Percentiles rank a stretch among this genome's conserved stretches.
phyloP scores from a whole-genome alignment of 345 rosid genomes.

The Lumnitzera racemosa region DNA sequence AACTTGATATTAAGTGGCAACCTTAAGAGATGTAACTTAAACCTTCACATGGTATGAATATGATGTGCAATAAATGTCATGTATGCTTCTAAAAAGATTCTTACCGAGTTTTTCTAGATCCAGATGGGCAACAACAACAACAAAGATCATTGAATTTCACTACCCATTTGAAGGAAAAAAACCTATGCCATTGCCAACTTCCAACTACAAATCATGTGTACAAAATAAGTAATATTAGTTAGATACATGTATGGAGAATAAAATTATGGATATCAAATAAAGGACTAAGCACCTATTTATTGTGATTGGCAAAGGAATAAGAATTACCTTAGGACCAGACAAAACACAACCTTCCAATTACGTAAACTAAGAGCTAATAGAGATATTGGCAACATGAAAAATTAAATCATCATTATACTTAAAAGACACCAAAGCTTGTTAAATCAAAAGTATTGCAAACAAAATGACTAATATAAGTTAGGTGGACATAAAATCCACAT shows the following conservation, averaged over 20 bases:
- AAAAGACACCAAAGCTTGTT: constrained; percentile 28
- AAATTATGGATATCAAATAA: too few relatives aligned
- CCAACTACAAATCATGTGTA: constrained; percentile 37
- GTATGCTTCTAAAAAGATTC: too few relatives aligned
- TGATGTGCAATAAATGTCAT: too few relatives aligned
- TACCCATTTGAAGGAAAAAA: constrained; percentile 69
- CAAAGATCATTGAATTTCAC: constrained; percentile 90
- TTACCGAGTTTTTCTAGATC: background rate
- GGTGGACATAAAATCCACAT: too few relatives aligned
- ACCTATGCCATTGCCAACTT: constrained; percentile 76
- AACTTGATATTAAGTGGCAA: background rate
- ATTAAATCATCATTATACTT: constrained; percentile 30
- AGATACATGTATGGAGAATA: background rate
- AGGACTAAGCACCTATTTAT: too few relatives aligned
- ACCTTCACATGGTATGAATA: background rate
- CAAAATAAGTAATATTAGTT: background rate
- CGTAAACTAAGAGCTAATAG: constrained; percentile 23
- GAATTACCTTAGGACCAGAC: constrained; percentile 31
- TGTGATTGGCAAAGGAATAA: background rate
- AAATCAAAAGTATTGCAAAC: background rate
- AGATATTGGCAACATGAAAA: constrained; percentile 30
- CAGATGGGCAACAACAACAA: constrained; percentile 4
- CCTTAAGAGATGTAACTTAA: too few relatives aligned
- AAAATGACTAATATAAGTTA: too few relatives aligned
- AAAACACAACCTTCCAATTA: constrained; percentile 39